Evolutionary conservation across 345 rosid genomes (phyloP).

Genomic region (Lumnitzera racemosa): DNA sequence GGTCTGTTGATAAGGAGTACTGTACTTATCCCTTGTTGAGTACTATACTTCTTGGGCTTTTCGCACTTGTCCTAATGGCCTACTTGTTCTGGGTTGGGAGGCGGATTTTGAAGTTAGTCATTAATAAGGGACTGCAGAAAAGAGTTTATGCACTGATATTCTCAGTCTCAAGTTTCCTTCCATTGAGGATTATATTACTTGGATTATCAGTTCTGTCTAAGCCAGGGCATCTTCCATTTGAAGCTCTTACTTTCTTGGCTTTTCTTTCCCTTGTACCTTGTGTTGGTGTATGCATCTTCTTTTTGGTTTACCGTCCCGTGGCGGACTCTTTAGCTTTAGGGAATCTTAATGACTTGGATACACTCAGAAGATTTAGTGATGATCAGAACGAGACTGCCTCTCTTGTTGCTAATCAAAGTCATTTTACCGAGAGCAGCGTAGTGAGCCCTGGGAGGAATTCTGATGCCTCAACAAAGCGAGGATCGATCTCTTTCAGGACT

Average conservation of each 20-base stretch:
- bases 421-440: slow-evolving; percentile 32
- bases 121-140: slow-evolving; percentile 85
- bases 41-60: slow-evolving; percentile 78
- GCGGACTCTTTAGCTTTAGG: slow-evolving; percentile 90
- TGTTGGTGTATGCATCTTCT: slow-evolving; percentile 62
- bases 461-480: slow-evolving; percentile 49
- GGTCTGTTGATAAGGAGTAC: slow-evolving; percentile 34
- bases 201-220: slow-evolving; percentile 66
- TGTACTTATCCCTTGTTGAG: slow-evolving; percentile 90
- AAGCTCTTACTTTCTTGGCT: slow-evolving; percentile 72
- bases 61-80: slow-evolving; percentile 49
- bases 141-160: slow-evolving; percentile 78
- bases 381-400: slow-evolving; percentile 51
- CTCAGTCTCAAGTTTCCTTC: slow-evolving; percentile 79
- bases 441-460: slow-evolving; percentile 48
- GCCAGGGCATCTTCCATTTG: slow-evolving; percentile 64
- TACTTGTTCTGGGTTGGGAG: slow-evolving; percentile 94
- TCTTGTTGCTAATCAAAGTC: slow-evolving; percentile 49
- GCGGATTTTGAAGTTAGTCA: slow-evolving; percentile 73
- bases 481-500: slow-evolving; percentile 57
- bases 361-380: slow-evolving; percentile 37
- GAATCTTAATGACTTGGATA: slow-evolving; percentile 49
- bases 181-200: slow-evolving; percentile 75
- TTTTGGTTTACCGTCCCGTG: slow-evolving; percentile 85
- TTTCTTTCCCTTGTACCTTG: slow-evolving; percentile 72